Percentiles rank a stretch among this genome's conserved stretches.
Evolutionary conservation across 306 rosid genomes (phyloP).

Genomic region (Prunus davidiana): DNA sequence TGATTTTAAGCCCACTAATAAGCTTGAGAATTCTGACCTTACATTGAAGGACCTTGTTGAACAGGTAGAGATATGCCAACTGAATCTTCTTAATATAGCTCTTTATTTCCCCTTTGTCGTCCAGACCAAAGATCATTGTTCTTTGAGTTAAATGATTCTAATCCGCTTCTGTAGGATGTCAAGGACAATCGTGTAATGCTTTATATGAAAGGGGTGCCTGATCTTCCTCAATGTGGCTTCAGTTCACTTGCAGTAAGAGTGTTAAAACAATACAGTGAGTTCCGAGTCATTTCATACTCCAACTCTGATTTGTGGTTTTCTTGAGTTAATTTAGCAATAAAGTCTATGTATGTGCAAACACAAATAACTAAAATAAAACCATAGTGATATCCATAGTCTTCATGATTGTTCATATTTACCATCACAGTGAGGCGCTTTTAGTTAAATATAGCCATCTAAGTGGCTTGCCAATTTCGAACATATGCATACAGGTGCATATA

Average conservation of each 20-base stretch:
- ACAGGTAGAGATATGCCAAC: slow-evolving; percentile 43
- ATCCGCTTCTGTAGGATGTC: slow-evolving; percentile 54
- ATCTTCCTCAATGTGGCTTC: slow-evolving; percentile 77
- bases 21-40: slow-evolving; percentile 45
- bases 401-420: background rate
- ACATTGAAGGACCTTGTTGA: slow-evolving; percentile 66
- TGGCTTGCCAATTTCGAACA: background rate
- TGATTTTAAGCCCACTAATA: slow-evolving; percentile 79
- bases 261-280: slow-evolving; percentile 56
- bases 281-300: background rate
- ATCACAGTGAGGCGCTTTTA: background rate
- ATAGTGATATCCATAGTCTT: background rate
- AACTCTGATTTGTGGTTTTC: background rate
- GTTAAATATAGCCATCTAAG: background rate
- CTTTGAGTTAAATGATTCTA: background rate
- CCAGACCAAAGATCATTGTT: background rate
- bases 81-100: background rate
- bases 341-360: background rate
- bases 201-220: slow-evolving; percentile 86
- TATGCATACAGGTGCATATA: background rate
- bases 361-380: background rate
- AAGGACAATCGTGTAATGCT: slow-evolving; percentile 76
- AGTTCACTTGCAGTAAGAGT: slow-evolving; percentile 81
- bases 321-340: background rate
- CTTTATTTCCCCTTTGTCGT: background rate